Evolutionary conservation across 2,329 filamentous ascomycete species (phyloP).

Genomic region (Neoascochyta sp.): DNA sequence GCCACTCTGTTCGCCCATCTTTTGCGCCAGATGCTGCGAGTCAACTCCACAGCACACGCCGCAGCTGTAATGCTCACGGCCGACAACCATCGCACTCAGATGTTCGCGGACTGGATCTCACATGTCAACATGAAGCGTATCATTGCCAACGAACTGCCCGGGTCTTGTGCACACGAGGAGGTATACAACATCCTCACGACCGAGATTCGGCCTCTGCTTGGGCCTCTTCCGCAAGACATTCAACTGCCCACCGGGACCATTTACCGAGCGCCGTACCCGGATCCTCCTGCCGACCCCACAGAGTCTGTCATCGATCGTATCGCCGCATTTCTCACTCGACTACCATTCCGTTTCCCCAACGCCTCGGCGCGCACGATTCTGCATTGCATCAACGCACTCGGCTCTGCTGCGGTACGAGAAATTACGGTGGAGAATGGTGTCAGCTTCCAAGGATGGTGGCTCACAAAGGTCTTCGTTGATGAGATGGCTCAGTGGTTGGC

Average conservation of each 20-base stretch:
- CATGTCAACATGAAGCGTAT: conserved; percentile 56
- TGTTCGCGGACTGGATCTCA: conserved; percentile 88
- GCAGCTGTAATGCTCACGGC: conserved; percentile 90
- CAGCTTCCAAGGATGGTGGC: conserved; percentile 90
- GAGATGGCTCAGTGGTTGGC: conserved; percentile 91
- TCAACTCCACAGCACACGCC: conserved; percentile 90
- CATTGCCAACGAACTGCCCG: conserved; percentile 54
- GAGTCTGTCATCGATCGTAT: conserved; percentile 70
- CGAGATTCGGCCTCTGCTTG: conserved; percentile 67
- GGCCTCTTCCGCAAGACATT: conserved; percentile 64
- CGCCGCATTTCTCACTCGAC: conserved; percentile 66
- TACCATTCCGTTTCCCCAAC: conserved; percentile 70
- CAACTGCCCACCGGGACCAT: conserved; percentile 58
- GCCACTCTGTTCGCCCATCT: conserved; percentile 85
- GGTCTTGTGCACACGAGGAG: conserved; percentile 51
- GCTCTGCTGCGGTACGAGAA: conserved; percentile 74
- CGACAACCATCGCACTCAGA: conserved; percentile 83
- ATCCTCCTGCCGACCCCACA: conserved; percentile 23
- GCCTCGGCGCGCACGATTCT: conserved; percentile 70
- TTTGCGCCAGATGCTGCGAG: conserved; percentile 79
- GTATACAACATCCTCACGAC: conserved; percentile 54
- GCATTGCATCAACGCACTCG: conserved; percentile 70
- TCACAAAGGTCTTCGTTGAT: conserved; percentile 92
- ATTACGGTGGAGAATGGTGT: conserved; percentile 73
- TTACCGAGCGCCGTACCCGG: conserved; percentile 27